A percentile compares a stretch with the other conserved stretches of the same genome.
Conservation (phyloP, 257 asterid genomes). For the Ilex asprella region DNA sequence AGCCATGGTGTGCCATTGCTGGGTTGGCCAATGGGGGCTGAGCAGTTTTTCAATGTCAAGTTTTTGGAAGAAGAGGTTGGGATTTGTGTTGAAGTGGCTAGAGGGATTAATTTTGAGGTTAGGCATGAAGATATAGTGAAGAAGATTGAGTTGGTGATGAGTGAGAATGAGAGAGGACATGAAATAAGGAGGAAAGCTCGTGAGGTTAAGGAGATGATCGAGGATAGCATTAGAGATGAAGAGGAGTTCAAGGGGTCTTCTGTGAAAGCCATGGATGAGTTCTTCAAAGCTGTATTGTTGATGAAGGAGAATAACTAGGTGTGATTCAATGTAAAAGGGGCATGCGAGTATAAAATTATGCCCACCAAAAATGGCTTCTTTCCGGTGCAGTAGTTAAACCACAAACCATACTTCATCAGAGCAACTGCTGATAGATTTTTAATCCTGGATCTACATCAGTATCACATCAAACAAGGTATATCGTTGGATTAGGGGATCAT, state of each 20-base stretch:
- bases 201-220: constrained; percentile 28
- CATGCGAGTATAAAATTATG: too few species aligned
- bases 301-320: constrained; percentile 2
- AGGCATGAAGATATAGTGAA: constrained; percentile 34
- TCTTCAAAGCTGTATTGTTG: constrained; percentile 29
- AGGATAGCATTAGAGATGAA: constrained; percentile 30
- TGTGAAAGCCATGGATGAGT: constrained; percentile 43
- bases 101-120: constrained; percentile 47
- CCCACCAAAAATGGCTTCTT: too few species aligned
- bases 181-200: constrained; percentile 32
- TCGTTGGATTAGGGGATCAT: too few species aligned
- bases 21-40: constrained; percentile 64
- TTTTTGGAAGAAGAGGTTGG: constrained; percentile 40
- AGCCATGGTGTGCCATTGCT: constrained; percentile 40
- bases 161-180: constrained; percentile 24
- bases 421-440: too few species aligned
- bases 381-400: too few species aligned
- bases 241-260: constrained; percentile 39
- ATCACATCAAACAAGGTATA: too few species aligned
- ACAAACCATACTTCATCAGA: too few species aligned
- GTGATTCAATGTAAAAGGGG: too few species aligned
- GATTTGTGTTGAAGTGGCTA: constrained; percentile 55
- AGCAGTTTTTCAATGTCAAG: constrained; percentile 52
- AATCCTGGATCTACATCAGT: too few species aligned
- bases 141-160: constrained; percentile 54